Evolutionary conservation across 2,329 filamentous ascomycete genomes (phyloP), one percentile per base, ranked within the genome.

Genomic region (Botrytis byssoidea): DNA sequence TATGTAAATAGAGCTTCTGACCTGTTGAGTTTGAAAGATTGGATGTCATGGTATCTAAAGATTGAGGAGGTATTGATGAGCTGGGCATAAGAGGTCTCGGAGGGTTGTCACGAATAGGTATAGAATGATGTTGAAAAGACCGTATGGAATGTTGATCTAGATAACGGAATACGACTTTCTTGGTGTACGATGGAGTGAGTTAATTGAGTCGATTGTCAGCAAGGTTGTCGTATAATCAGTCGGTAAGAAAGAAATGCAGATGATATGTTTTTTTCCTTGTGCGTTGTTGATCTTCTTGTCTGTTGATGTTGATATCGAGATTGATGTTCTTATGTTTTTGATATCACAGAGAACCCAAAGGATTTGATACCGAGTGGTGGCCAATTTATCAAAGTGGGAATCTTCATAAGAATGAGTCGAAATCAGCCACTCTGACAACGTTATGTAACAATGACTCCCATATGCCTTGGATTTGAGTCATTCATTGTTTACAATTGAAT

Each of bases 1-100:
- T 60, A 40, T 69, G 51, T 10, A 32, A 72, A 72, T 51, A 42
- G 71, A 67, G 74, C 73, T 75, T 74, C 74, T 75, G 74, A 74
- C 74, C 74, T 73, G 66, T 73, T 70, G 70, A 18, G 22, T 42
- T 48, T 60, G 63, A 40, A 64, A 57, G 60, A 71, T 65, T 71
- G 68, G 72, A 64, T 59, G 69, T 74, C 71, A 72, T 72, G 71
- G 42, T 68, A 72, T 72, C 63, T 68, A 51, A 68, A 20, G 51
- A 60, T 40, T 25, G 40, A 37, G 67, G 42, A 60, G 55, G n/a
- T 46, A 18, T 59, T 60, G 71, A 61, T 61, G 71, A 72, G 71
- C 55, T 68, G 71, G 70, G 59, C 32, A 44, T 60, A 20, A 32
- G 40, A 72, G 63, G 63, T 68, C 59, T 68, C 63, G 71, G 71